Base-by-base conservation (phyloP, 352 stramenopile genomes). In the Globisporangium ultimum region DNA sequence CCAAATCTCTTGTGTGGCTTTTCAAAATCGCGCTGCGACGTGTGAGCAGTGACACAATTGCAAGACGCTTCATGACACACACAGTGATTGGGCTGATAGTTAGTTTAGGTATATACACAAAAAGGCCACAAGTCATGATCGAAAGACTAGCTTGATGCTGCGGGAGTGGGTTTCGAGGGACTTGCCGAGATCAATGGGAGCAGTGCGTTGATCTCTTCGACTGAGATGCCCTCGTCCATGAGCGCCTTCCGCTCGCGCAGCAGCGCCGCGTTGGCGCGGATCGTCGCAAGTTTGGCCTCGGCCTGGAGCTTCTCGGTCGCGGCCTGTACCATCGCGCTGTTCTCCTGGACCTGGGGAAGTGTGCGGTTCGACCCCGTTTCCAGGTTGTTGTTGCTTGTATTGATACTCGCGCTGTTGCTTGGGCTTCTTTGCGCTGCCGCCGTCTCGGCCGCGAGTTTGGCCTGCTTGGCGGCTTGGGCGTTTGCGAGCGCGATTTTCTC, bases 241-340 rank as follows among this genome's bases (percentile, higher is more conserved):
- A 64, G 51, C 51, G 58, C 58, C 24, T 64, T 64, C 50, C 58
- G 58, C 28, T 64, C 58, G 42, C 58, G 58, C 51, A 64, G 18
- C 11, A 64, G 51, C 21, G 58, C 45, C 3, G 58, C 58, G 34
- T 64, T 58, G 12, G 58, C 58, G 21, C 58, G 58, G 58, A 64
- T 64, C 32, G 58, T 64, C 22, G 58, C 58, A 32, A 64, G 38
- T 18, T 51, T 36, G 20, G 58, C 58, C 45, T 64, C 58, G 2
- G 58, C 58, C 36, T 53, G 51, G 18, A 64, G 21, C 51, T 64
- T 64, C 51, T 58, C 32, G 13, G 58, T 58, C 17, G 58, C 51
- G 2, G 58, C 58, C 20, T 47, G 50, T n/a, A 64, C 38, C 58
- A 64, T 53, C 42, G 45, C 58, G 28, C 36, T 59, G n/a, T 41